Percentiles rank a stretch among this genome's conserved stretches.
These are phyloP conservation scores for Pyrenophora tritici-repentis DNA, from an alignment of 2,329 filamentous ascomycete species.

Conservation along the genomic window DNA sequence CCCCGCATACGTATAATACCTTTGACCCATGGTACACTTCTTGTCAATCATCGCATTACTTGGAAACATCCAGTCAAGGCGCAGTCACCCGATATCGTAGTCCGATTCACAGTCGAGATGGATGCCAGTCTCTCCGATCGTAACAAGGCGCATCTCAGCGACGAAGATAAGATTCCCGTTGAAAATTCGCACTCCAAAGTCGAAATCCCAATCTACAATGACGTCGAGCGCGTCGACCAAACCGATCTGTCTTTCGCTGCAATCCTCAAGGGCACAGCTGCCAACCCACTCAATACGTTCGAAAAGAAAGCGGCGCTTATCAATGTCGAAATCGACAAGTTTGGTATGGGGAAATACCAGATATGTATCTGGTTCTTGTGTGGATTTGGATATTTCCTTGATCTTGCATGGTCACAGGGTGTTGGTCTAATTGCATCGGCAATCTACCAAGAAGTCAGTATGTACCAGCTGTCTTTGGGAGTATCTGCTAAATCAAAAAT, in stretches of 20 bases:
- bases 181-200: constrained; percentile 15
- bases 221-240: constrained; percentile 29
- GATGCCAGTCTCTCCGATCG: constrained; percentile 2
- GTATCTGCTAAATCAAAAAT: neutral
- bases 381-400: constrained; percentile 39
- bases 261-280: constrained; percentile 34
- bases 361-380: constrained; percentile 42
- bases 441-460: constrained; percentile 37
- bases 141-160: neutral
- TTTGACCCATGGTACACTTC: constrained; percentile 9
- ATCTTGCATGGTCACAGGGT: constrained; percentile 39
- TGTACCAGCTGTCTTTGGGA: neutral
- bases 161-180: constrained; percentile 5
- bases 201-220: constrained; percentile 34
- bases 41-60: constrained; percentile 1
- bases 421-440: constrained; percentile 34
- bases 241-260: constrained; percentile 32
- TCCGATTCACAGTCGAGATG: constrained; percentile 7
- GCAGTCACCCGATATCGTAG: constrained; percentile 14
- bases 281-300: constrained; percentile 32
- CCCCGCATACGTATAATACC: constrained; percentile 18
- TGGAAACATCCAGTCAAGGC: constrained; percentile 5
- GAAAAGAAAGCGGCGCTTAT: constrained; percentile 41
- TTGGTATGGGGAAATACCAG: constrained; percentile 36
- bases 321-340: constrained; percentile 39